Conservation (phyloP, 139 green algal genomes). For the Zygnema circumcarinatum region DNA sequence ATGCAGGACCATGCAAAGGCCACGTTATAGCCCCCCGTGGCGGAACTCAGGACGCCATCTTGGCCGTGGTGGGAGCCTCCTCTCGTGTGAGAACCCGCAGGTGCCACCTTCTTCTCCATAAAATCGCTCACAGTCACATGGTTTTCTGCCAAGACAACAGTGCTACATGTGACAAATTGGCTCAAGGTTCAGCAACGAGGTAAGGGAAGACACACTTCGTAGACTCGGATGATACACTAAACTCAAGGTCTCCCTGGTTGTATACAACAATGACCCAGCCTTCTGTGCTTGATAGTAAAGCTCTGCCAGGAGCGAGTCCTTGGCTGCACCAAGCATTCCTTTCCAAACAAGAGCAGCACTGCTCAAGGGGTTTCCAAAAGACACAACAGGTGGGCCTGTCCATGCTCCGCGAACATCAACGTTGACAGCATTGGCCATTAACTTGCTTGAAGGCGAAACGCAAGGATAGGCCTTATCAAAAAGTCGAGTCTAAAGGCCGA, state of each 20-base stretch:
- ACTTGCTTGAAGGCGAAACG: no score
- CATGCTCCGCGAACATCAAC: no score
- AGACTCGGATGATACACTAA: no score
- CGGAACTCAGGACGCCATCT: conserved; percentile 15
- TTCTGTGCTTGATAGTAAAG: background rate
- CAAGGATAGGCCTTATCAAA: background rate
- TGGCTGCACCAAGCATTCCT: background rate
- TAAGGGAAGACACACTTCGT: no score
- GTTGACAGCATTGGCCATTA: no score
- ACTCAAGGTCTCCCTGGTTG: background rate
- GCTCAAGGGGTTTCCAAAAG: no score
- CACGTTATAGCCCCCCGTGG: conserved; percentile 43
- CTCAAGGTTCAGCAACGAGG: no score
- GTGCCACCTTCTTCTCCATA: conserved; percentile 43
- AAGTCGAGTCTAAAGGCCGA: background rate
- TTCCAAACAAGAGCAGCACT: no score
- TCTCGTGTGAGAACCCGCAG: background rate
- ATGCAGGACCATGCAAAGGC: conserved; percentile 55
- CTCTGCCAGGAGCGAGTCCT: background rate
- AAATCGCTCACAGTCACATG: conserved; percentile 40
- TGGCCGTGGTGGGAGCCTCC: background rate
- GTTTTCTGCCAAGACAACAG: conserved; percentile 49
- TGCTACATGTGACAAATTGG: no score
- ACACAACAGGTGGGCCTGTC: no score
- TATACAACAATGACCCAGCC: background rate